phyloP scores from a whole-genome alignment of 2,329 filamentous ascomycete genomes.

The Zymoseptoria crescenta region DNA sequence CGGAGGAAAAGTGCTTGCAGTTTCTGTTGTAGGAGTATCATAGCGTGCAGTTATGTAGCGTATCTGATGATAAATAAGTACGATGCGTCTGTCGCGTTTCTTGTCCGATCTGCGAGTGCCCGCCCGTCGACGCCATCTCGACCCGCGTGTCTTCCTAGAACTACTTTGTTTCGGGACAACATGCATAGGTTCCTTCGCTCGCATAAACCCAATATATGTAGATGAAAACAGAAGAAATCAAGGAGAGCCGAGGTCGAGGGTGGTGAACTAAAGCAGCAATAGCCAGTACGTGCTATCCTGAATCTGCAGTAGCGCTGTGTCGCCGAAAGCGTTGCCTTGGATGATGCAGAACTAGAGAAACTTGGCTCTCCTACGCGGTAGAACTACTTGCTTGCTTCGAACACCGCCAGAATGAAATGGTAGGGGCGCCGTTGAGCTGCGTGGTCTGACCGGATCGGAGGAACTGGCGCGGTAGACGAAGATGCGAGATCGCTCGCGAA shows the following conservation, averaged over 20 bases:
- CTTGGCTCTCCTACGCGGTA: not conserved
- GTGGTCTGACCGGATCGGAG: not conserved
- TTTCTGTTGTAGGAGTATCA: not conserved
- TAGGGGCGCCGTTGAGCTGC: not conserved
- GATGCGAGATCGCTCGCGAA: not conserved
- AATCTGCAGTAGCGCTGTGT: not conserved
- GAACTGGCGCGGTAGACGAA: not conserved
- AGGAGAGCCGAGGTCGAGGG: not conserved
- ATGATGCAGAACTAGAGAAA: not conserved
- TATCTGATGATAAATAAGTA: not conserved
- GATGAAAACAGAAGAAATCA: not conserved
- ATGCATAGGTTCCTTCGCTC: too few relatives aligned
- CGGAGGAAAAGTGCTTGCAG: constrained; percentile 1
- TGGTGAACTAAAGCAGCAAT: not conserved
- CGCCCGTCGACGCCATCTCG: too few relatives aligned
- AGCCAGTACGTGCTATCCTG: not conserved
- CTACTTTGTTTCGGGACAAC: not conserved
- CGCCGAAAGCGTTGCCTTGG: not conserved
- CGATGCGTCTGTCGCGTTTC: not conserved
- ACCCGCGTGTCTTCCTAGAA: not conserved
- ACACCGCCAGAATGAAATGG: too few relatives aligned
- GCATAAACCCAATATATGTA: not conserved
- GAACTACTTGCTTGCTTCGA: not conserved
- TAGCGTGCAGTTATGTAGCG: not conserved
- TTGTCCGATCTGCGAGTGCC: not conserved